Evolutionary conservation across 352 stramenopile genomes (phyloP).

Genomic region (Globisporangium abappressorium): DNA sequence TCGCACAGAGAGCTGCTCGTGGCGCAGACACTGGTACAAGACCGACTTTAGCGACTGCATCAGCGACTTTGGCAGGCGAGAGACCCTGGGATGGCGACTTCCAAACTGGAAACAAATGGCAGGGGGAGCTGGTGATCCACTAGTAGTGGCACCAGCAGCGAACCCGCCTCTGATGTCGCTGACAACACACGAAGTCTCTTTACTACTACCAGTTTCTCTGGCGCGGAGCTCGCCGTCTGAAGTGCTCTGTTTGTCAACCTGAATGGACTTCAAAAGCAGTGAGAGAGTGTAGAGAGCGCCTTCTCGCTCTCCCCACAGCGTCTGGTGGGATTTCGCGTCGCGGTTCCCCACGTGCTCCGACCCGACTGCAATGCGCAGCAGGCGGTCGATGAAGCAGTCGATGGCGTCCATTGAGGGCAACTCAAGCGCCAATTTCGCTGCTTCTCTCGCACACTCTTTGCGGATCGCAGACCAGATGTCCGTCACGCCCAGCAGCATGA

Average conservation of each 20-base stretch:
- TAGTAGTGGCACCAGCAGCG: neutral
- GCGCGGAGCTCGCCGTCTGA: neutral
- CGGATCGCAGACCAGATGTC: constrained; percentile 74
- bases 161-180: constrained; percentile 30
- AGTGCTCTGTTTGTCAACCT: constrained; percentile 3
- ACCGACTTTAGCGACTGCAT: constrained; percentile 42
- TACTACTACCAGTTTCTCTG: neutral
- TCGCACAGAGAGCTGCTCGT: constrained; percentile 59
- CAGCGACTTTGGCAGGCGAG: constrained; percentile 26
- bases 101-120: constrained; percentile 32
- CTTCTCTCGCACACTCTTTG: constrained; percentile 36
- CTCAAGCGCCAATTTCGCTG: constrained; percentile 23
- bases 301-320: constrained; percentile 44
- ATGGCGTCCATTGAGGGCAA: constrained; percentile 29
- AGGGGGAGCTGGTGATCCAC: neutral
- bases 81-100: constrained; percentile 14
- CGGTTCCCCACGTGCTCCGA: constrained; percentile 20
- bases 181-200: constrained; percentile 24
- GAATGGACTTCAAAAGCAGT: constrained; percentile 32
- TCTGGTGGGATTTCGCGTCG: constrained; percentile 21
- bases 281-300: constrained; percentile 44
- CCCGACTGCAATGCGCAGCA: constrained; percentile 36
- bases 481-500: constrained; percentile 49
- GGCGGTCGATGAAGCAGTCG: constrained; percentile 37
- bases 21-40: constrained; percentile 53